These are phyloP conservation scores for Rubia occidens DNA, from an alignment of 305 asterid genomes.

Conservation along the genomic window DNA sequence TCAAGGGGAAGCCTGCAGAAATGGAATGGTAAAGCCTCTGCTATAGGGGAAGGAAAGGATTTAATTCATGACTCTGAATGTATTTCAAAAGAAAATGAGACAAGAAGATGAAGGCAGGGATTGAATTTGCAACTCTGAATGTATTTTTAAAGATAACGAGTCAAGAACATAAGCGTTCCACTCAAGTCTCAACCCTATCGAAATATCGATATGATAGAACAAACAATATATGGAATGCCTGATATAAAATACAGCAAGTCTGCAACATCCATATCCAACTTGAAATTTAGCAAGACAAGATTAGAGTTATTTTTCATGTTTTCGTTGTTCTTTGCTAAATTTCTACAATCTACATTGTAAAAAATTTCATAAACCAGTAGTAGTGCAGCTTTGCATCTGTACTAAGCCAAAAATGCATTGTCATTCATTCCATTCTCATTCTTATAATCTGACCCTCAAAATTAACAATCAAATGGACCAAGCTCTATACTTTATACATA, in stretches of 20 bases:
- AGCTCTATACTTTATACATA: no score
- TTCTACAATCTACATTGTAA: no score
- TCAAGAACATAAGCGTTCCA: not conserved
- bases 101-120: not conserved
- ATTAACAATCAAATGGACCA: no score
- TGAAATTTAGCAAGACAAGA: not conserved
- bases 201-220: not conserved
- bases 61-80: not conserved
- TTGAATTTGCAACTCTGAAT: not conserved
- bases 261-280: not conserved
- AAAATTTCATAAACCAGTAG: no score
- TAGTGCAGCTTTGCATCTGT: not conserved
- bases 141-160: not conserved
- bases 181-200: not conserved
- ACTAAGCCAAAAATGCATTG: not conserved
- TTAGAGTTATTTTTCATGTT: not conserved
- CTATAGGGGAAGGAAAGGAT: not conserved
- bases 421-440: no score
- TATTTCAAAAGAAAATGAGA: not conserved
- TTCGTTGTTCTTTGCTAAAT: no score
- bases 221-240: not conserved
- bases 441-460: no score
- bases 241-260: not conserved
- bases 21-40: not conserved
- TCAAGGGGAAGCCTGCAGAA: not conserved